Base-by-base conservation (phyloP, 257 asterid genomes). In the Pogostemon cablin region DNA sequence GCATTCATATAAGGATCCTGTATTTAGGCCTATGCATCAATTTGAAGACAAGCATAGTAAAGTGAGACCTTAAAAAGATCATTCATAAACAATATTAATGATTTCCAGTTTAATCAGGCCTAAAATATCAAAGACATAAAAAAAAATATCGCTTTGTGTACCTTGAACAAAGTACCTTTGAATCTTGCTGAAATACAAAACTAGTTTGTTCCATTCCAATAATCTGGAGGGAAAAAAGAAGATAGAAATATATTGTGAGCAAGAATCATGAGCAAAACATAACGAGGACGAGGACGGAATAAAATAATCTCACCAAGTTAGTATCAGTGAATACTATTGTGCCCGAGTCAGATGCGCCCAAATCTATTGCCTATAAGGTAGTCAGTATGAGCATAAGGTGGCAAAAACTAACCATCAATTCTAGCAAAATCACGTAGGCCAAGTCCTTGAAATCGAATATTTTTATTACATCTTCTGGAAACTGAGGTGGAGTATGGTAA, bases 141-240 rank as follows among this genome's bases (percentile, higher is more conserved):
- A n/a, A 53, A 11, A 4, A n/a, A n/a, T n/a, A n/a, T 9, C 9
- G 35, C 65, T n/a, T 41, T 42, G 6, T 53, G 58, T 53, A 74
- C 39, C 12, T 3, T 48, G 47, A 55, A 1, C 41, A 15, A 75
- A 60, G 15, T 85, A 90, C 96, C 97, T 91, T 91, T 61, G 97
- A 87, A 46, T 92, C 95, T 80, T 91, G 97, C 80, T 91, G 97
- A 86, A 91, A 91, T 55, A 91, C 73, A 87, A 91, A 91, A 78
- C 97, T 91, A 38, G 97, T 91, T 83, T 91, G 97, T 80, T 88
- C 96, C 97, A 91, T 91, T 68, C 97, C 97, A 72, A 96, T 91
- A 75, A 91, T 87, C 97, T 91, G 78, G 68, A 76, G 25, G 25
- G 25, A 20, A 20, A 20, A 20, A 20, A 20, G 25, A 20, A 20